These are phyloP conservation scores for Coleophoma crateriformis DNA, from an alignment of 2,329 filamentous ascomycete genomes.

Conservation along the genomic window DNA sequence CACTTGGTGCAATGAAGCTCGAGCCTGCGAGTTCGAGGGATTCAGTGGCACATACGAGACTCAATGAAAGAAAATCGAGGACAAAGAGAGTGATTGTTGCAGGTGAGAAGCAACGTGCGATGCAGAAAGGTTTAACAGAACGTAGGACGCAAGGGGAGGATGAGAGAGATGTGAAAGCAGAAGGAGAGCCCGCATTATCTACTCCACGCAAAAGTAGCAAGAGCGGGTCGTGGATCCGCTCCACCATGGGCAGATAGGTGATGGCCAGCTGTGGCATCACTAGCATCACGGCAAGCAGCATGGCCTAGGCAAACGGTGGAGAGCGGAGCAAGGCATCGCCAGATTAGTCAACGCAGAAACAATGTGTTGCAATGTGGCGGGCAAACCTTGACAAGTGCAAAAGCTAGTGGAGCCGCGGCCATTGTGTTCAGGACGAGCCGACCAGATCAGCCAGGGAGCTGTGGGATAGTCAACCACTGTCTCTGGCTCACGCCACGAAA, in stretches of 20 bases:
- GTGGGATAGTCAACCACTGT: neutral
- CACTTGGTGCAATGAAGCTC: conserved; percentile 3
- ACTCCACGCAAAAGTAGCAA: neutral
- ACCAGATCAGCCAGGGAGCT: neutral
- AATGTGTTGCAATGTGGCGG: neutral
- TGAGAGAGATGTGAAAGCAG: neutral
- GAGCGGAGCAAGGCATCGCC: neutral
- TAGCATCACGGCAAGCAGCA: neutral
- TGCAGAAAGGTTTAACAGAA: neutral
- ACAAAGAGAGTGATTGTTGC: neutral
- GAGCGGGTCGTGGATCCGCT: neutral
- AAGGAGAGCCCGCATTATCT: neutral
- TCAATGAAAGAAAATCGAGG: neutral
- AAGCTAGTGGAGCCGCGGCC: neutral
- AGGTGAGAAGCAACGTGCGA: neutral
- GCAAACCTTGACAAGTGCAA: neutral
- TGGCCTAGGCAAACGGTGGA: neutral
- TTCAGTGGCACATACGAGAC: neutral
- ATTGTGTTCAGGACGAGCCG: neutral
- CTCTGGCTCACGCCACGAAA: neutral
- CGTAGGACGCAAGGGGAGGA: neutral
- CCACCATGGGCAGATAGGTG: neutral
- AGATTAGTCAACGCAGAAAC: neutral
- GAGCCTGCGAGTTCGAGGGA: conserved; percentile 8
- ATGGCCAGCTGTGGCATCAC: neutral